phyloP scores from a whole-genome alignment of 495 filamentous ascomycete species.

The Schizothecium vesticola region DNA sequence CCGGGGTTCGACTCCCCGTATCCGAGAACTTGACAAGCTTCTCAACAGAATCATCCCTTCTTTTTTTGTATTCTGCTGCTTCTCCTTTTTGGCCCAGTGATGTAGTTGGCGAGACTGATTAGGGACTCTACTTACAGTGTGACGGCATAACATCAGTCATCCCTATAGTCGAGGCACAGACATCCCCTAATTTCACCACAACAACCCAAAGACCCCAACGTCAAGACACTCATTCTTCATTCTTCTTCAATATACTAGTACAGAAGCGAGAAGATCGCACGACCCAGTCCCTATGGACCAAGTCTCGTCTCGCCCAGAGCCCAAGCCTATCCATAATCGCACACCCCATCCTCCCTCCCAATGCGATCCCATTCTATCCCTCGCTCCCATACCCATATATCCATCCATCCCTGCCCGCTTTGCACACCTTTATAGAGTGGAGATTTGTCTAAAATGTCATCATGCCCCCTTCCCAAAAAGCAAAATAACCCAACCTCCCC shows the following conservation, averaged over 20 bases:
- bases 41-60: neutral
- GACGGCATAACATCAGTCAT: too few relatives aligned
- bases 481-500: neutral
- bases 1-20: neutral
- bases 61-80: neutral
- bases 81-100: neutral
- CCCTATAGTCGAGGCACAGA: too few relatives aligned
- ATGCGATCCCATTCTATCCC: constrained; percentile 12
- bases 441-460: constrained; percentile 14
- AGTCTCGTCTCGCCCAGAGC: neutral
- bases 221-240: neutral
- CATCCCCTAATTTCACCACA: neutral
- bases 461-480: neutral
- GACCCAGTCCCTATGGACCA: neutral
- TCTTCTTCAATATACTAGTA: neutral
- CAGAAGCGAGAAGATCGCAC: constrained; percentile 10
- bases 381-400: constrained; percentile 1
- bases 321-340: neutral
- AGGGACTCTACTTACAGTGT: neutral
- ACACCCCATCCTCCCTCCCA: neutral
- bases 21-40: neutral
- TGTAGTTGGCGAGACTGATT: neutral
- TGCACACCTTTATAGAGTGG: constrained; percentile 15
- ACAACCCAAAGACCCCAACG: neutral
- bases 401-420: neutral